phyloP scores from a whole-genome alignment of 164 flowering plant genomes.

The Vitis vinifera region DNA sequence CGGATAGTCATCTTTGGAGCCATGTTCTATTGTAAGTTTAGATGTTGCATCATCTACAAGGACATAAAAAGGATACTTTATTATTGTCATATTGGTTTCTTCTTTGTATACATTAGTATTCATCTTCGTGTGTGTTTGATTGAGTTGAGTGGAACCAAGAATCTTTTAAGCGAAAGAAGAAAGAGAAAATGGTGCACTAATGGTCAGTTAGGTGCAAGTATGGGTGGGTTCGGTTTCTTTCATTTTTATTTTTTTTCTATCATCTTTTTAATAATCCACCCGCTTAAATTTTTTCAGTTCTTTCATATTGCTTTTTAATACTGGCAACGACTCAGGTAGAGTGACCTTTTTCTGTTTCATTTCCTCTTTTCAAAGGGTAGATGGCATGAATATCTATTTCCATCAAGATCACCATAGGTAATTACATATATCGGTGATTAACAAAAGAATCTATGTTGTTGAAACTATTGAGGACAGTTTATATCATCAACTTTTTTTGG shows the following conservation, averaged over 20 bases:
- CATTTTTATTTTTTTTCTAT: background rate
- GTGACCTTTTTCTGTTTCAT: background rate
- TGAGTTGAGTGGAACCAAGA: constrained; percentile 8
- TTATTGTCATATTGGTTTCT: no score
- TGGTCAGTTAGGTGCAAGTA: constrained; percentile 7
- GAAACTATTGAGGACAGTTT: background rate
- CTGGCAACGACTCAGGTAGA: background rate
- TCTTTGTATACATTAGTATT: background rate
- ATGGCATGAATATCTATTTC: no score
- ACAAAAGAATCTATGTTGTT: background rate
- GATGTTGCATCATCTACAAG: background rate
- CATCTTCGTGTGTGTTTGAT: background rate
- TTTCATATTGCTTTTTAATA: background rate
- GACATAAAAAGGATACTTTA: background rate
- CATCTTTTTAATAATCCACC: background rate
- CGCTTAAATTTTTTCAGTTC: background rate
- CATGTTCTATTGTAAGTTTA: constrained; percentile 52
- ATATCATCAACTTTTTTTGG: no score
- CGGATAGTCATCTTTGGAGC: constrained; percentile 51
- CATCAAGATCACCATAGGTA: no score
- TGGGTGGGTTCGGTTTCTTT: background rate
- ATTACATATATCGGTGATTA: no score
- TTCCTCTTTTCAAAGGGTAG: no score
- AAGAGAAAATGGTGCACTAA: background rate
- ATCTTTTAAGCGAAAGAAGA: constrained; percentile 1